phyloP scores from a whole-genome alignment of 495 filamentous ascomycete species.

The Talaromyces borbonicus region DNA sequence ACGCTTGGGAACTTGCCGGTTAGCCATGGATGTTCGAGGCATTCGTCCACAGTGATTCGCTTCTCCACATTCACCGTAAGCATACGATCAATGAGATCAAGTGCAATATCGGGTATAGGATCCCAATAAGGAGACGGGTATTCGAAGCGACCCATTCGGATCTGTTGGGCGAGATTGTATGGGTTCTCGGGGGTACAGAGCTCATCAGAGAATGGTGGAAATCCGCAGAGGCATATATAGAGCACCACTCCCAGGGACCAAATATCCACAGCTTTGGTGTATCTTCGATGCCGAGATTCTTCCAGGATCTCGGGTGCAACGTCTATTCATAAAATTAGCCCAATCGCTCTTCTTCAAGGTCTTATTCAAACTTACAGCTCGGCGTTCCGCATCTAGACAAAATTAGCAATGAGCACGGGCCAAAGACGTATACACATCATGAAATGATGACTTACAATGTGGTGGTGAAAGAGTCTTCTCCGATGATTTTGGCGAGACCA shows the following conservation, averaged over 20 bases:
- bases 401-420: slow-evolving; percentile 10
- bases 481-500: slow-evolving; percentile 96
- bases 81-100: slow-evolving; percentile 95
- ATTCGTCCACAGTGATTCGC: slow-evolving; percentile 81
- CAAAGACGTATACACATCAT: not conserved
- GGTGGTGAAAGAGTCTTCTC: slow-evolving; percentile 96
- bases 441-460: slow-evolving; percentile 51
- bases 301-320: slow-evolving; percentile 94
- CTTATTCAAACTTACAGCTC: slow-evolving; percentile 48
- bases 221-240: slow-evolving; percentile 97
- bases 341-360: not conserved
- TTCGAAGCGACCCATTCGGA: slow-evolving; percentile 78
- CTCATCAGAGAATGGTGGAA: slow-evolving; percentile 95
- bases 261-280: slow-evolving; percentile 90
- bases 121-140: slow-evolving; percentile 99
- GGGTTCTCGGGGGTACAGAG: slow-evolving; percentile 68
- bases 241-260: slow-evolving; percentile 98
- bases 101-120: slow-evolving; percentile 74
- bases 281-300: slow-evolving; percentile 65
- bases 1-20: slow-evolving; percentile 38
- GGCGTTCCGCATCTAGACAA: slow-evolving; percentile 72
- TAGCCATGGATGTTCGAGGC: slow-evolving; percentile 87
- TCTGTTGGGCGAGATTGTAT: slow-evolving; percentile 82
- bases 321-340: slow-evolving; percentile 35
- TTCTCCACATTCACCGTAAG: slow-evolving; percentile 74